A percentile compares a stretch with the other conserved stretches of the same genome.
Evolutionary conservation across 208 protist species (phyloP).

Genomic region (Entamoeba dispar): DNA sequence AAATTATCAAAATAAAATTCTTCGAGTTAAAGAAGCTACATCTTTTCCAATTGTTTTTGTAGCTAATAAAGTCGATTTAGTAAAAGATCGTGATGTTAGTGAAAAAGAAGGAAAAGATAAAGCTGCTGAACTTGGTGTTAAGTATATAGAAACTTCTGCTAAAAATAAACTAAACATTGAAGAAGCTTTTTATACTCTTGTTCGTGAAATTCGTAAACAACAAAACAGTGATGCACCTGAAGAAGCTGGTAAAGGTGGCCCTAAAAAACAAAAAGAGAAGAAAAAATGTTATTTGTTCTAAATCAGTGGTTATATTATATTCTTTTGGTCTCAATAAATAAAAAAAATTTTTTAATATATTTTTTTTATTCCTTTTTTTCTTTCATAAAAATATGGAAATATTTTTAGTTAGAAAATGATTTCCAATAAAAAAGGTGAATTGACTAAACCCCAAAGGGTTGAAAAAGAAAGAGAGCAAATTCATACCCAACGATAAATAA

Average conservation of each 20-base stretch:
- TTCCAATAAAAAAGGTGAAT: too few species aligned
- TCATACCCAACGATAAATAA: too few species aligned
- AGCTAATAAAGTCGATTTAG: slow-evolving; percentile 42
- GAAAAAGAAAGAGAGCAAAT: too few species aligned
- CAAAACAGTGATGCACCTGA: neutral
- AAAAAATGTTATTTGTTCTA: neutral
- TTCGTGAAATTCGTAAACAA: neutral
- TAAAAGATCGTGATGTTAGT: slow-evolving; percentile 30
- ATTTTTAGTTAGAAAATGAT: too few species aligned
- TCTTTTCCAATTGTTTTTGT: slow-evolving; percentile 38
- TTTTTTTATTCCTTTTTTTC: too few species aligned
- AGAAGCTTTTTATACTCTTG: slow-evolving; percentile 24
- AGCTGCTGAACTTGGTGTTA: slow-evolving; percentile 22
- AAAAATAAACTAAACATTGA: slow-evolving; percentile 39
- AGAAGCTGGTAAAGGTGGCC: neutral
- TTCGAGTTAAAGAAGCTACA: slow-evolving; percentile 41
- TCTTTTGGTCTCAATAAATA: too few species aligned
- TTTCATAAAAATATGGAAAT: too few species aligned
- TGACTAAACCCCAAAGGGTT: too few species aligned
- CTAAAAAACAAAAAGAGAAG: neutral
- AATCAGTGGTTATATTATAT: neutral
- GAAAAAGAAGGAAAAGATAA: slow-evolving; percentile 28
- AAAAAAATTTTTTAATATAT: too few species aligned
- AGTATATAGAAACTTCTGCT: slow-evolving; percentile 39
- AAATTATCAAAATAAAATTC: slow-evolving; percentile 48